Conservation (phyloP, 257 asterid species). For the Ophiorrhiza pumila region DNA sequence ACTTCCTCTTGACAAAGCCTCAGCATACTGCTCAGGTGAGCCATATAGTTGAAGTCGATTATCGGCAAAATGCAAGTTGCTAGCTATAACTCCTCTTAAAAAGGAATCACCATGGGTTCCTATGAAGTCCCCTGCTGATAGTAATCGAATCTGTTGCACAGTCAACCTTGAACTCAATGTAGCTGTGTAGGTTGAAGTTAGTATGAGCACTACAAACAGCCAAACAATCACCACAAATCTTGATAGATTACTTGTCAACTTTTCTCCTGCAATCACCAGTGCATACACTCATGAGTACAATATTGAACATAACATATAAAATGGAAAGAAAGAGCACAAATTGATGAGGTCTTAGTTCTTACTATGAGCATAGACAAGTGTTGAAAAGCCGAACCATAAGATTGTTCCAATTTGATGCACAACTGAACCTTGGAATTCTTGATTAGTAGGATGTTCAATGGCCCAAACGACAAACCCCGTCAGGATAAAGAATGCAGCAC, state of each 20-base stretch:
- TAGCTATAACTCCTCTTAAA: constrained; percentile 11
- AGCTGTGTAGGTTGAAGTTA: constrained; percentile 47
- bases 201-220: constrained; percentile 44
- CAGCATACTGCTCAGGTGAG: constrained; percentile 11
- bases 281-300: no score
- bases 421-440: constrained; percentile 38
- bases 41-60: constrained; percentile 8
- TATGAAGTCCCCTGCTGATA: constrained; percentile 24
- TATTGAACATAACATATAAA: no score
- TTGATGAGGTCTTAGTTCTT: background rate
- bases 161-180: constrained; percentile 48
- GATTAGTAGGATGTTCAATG: constrained; percentile 39
- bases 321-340: background rate
- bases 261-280: constrained; percentile 35
- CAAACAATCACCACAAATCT: constrained; percentile 38
- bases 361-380: constrained; percentile 36
- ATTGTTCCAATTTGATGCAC: constrained; percentile 32
- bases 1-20: constrained; percentile 35
- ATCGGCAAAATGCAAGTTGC: constrained; percentile 22
- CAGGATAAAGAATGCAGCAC: constrained; percentile 25
- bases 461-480: constrained; percentile 36
- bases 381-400: constrained; percentile 30
- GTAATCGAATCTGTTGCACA: constrained; percentile 25
- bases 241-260: constrained; percentile 35
- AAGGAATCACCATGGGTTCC: constrained; percentile 27